Conservation (phyloP, 148 eudicot genomes). For the Limonium bicolor region DNA sequence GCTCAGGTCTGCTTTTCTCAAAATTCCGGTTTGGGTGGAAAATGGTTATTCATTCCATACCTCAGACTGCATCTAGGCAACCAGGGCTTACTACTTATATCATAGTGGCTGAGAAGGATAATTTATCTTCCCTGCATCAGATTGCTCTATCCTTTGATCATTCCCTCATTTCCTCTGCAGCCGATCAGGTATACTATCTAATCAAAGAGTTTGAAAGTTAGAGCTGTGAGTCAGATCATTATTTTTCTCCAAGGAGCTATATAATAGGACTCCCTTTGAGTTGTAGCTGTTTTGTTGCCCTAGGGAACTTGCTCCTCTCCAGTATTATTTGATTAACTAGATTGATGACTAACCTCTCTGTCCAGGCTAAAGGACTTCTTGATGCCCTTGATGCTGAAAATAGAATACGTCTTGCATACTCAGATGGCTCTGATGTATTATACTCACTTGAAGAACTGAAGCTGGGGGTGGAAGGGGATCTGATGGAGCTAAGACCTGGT, state of each 20-base stretch:
- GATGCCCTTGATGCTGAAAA: conserved; percentile 71
- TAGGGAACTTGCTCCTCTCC: too few relatives aligned
- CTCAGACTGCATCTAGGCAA: conserved; percentile 34
- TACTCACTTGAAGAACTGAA: conserved; percentile 69
- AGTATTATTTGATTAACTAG: too few relatives aligned
- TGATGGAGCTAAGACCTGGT: conserved; percentile 52
- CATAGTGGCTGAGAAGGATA: conserved; percentile 64
- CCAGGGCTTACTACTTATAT: conserved; percentile 56
- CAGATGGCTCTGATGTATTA: conserved; percentile 37
- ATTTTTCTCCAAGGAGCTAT: too few relatives aligned
- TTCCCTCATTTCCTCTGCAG: conserved; percentile 18
- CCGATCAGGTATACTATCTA: conserved; percentile 36
- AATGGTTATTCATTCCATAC: conserved; percentile 49
- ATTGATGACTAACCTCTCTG: too few relatives aligned
- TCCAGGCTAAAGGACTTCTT: conserved; percentile 45
- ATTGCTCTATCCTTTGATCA: conserved; percentile 32
- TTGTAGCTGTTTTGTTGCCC: too few relatives aligned
- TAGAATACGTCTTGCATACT: conserved; percentile 29
- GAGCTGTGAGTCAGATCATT: too few relatives aligned
- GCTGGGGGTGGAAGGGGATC: conserved; percentile 60
- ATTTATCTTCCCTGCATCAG: conserved; percentile 22
- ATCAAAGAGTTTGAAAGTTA: not conserved
- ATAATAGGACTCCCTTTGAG: too few relatives aligned
- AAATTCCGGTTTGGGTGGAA: conserved; percentile 89
- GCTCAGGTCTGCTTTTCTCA: conserved; percentile 60